Percentiles rank a stretch among this genome's conserved stretches.
Conservation (phyloP, 2,329 filamentous ascomycete species). For the Xylaria sp. region DNA sequence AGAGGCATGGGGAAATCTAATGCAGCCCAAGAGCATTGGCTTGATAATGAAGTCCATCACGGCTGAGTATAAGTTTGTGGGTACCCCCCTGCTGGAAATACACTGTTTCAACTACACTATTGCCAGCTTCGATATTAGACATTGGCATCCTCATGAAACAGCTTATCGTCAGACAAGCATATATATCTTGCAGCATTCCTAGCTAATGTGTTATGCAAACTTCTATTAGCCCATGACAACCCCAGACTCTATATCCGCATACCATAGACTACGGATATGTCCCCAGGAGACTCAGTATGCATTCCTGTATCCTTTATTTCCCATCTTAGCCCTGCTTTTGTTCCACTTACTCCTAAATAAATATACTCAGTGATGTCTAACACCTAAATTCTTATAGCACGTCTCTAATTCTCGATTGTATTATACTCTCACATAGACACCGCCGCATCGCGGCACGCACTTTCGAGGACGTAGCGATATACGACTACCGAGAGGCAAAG, state of each 20-base stretch:
- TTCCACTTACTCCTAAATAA: neutral
- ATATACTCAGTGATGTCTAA: neutral
- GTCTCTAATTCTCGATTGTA: constrained; percentile 68
- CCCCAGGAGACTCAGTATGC: constrained; percentile 55
- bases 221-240: constrained; percentile 79
- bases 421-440: constrained; percentile 80
- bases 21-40: constrained; percentile 73
- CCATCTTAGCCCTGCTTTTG: neutral
- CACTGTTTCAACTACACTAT: neutral
- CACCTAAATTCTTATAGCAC: constrained; percentile 18
- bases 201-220: constrained; percentile 17
- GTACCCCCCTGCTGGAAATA: constrained; percentile 50
- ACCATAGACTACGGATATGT: constrained; percentile 76
- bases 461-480: constrained; percentile 81
- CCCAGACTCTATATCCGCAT: constrained; percentile 84
- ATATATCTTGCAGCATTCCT: neutral
- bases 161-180: neutral
- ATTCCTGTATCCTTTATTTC: neutral
- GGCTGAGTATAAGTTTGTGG: constrained; percentile 87
- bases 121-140: constrained; percentile 1
- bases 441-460: constrained; percentile 78
- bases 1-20: constrained; percentile 74
- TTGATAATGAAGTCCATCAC: constrained; percentile 83
- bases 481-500: constrained; percentile 73
- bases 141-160: neutral